Percentiles rank a stretch among this genome's conserved stretches.
Conservation (phyloP, 176 grass and related monocot genomes). For the Thinopyrum elongatum region DNA sequence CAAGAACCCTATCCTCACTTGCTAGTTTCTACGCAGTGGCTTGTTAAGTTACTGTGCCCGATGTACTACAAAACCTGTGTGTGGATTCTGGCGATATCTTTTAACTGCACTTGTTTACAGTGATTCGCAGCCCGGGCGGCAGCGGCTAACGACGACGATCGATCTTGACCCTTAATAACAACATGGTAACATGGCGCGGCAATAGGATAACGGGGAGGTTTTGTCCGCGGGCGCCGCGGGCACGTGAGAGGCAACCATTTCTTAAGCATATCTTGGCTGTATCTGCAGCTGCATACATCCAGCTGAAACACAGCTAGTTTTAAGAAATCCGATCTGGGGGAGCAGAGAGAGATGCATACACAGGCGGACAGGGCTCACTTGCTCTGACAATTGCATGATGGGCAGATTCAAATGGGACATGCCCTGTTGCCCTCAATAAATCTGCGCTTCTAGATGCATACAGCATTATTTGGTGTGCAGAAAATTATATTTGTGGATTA, state of each 20-base stretch:
- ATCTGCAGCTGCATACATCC: background rate
- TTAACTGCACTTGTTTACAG: too few relatives aligned
- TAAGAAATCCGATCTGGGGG: background rate
- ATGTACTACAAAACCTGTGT: too few relatives aligned
- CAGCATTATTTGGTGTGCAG: too few relatives aligned
- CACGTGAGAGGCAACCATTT: constrained; percentile 25
- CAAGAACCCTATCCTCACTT: background rate
- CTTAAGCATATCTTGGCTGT: background rate
- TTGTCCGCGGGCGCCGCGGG: constrained; percentile 30
- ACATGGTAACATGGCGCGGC: constrained; percentile 31
- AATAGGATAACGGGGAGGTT: constrained; percentile 24
- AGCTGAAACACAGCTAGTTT: background rate
- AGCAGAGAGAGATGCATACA: too few relatives aligned
- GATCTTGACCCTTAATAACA: constrained; percentile 20
- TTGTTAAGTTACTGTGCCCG: background rate
- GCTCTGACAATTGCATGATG: background rate
- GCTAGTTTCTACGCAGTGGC: background rate
- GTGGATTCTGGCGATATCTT: too few relatives aligned
- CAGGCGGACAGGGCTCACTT: background rate
- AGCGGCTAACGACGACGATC: background rate
- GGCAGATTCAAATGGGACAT: background rate
- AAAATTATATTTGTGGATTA: background rate
- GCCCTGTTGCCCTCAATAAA: background rate
- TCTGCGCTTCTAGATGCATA: background rate
- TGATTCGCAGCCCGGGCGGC: background rate